Conservation (phyloP, 352 stramenopile species). For the Globisporangium paddicum region DNA sequence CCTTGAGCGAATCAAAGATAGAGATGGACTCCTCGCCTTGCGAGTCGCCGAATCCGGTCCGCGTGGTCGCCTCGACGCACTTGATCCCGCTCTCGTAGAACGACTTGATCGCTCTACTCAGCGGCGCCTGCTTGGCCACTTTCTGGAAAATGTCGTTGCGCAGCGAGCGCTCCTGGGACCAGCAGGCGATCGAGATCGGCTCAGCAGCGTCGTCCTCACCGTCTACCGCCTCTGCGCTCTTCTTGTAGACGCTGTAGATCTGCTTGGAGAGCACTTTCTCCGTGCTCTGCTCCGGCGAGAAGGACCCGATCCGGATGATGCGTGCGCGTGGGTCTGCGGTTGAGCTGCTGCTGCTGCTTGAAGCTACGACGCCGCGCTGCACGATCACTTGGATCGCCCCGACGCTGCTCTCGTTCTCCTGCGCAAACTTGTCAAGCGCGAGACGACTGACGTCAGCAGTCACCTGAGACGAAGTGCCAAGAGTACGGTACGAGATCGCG, state of each 20-base stretch:
- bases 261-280: constrained; percentile 25
- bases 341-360: neutral
- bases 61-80: constrained; percentile 46
- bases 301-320: constrained; percentile 28
- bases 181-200: constrained; percentile 35
- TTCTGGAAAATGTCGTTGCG: constrained; percentile 53
- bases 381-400: constrained; percentile 39
- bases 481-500: constrained; percentile 50
- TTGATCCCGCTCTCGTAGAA: constrained; percentile 53
- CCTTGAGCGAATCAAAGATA: constrained; percentile 49
- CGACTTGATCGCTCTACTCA: constrained; percentile 34
- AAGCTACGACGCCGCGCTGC: constrained; percentile 14
- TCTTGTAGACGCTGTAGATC: constrained; percentile 56
- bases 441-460: constrained; percentile 19
- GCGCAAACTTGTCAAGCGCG: constrained; percentile 35
- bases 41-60: constrained; percentile 39
- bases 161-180: constrained; percentile 52
- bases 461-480: constrained; percentile 31
- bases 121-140: constrained; percentile 30
- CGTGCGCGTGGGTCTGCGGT: constrained; percentile 38
- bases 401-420: constrained; percentile 28
- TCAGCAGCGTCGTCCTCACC: constrained; percentile 12
- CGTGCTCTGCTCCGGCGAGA: neutral
- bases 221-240: constrained; percentile 3
- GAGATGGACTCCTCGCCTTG: constrained; percentile 67